Percentiles rank a stretch among this genome's conserved stretches.
Conservation (phyloP, 768 basidiomycete species). For the Termitomyces sp. region DNA sequence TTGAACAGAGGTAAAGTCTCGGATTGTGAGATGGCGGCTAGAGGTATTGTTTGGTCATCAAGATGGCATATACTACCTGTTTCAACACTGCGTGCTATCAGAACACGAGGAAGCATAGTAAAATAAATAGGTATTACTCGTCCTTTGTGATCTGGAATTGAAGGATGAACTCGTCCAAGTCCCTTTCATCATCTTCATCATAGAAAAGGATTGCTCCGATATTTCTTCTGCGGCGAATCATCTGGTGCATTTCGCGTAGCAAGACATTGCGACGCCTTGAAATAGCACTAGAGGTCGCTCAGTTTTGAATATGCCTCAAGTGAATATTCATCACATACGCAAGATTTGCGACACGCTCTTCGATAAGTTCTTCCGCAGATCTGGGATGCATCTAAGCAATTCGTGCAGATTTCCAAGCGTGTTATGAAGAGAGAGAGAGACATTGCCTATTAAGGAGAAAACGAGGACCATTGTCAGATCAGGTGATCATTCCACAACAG, state of each 20-base stretch:
- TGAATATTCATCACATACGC: constrained; percentile 23
- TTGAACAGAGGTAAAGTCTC: neutral
- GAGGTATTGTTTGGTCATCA: constrained; percentile 21
- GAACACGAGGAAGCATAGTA: neutral
- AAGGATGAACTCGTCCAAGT: constrained; percentile 45
- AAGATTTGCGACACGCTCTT: constrained; percentile 38
- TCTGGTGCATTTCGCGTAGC: constrained; percentile 63
- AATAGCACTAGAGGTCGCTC: constrained; percentile 42
- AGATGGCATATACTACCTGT: constrained; percentile 35
- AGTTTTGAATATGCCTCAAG: neutral
- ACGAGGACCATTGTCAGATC: neutral
- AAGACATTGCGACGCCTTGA: constrained; percentile 62
- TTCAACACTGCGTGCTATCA: constrained; percentile 28
- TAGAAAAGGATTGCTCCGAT: constrained; percentile 32
- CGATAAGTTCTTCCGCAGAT: constrained; percentile 30
- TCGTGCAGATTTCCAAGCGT: neutral
- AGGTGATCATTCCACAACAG: neutral
- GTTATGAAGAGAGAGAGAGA: neutral
- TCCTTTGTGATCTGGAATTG: constrained; percentile 46
- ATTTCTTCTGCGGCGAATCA: constrained; percentile 51
- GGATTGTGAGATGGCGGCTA: neutral
- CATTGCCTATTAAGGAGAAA: constrained; percentile 13
- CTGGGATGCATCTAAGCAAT: constrained; percentile 8
- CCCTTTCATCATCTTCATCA: constrained; percentile 36
- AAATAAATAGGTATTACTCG: constrained; percentile 30